Evolutionary conservation across 2,329 filamentous ascomycete species (phyloP), one percentile per base, ranked within the genome.

Genomic region (Pseudogymnoascus sp.): DNA sequence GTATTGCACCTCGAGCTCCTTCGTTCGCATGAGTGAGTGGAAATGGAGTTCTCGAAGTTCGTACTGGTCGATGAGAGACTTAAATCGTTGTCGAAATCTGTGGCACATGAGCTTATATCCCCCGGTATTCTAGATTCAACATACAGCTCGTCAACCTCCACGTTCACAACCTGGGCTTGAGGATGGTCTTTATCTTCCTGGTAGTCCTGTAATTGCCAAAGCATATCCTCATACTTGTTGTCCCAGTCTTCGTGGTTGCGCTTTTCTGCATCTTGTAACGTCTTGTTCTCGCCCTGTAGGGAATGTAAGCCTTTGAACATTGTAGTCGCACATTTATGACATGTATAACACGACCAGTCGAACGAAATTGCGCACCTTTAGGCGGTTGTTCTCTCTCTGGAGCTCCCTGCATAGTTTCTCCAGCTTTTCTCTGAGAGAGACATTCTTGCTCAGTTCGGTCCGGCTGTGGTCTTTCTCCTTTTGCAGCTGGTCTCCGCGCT

Each of bases 381-480:
- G 86, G 78, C 96, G 96, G 77, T 97, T 97, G 76, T 99, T 99
- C 73, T 99, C 95, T 71, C 93, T 90, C 65, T 96, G 95, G 63
- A 99, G 82, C 75, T 99, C 95, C 63, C 95, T 83, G 71, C 93
- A 97, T 33, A 99, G 81, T 74, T 97, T 99, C 77, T 99, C 95
- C 53, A 99, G 80, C 77, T 97, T 97, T 75, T 97, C 93, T 75
- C 96, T 97, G 73, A 97, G 85, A 1, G 88, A 89, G 19, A 90
- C 87, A 21, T 93, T 93, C 77, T 96, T 96, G 77, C 86, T 93
- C 63, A 96, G 81, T 74, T 99, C 95, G 56, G 88, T 89, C 70
- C 92, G 86, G 64, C 89, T 89, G 68, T 90, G 87, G 74, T 99
- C 95, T 75, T 96, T 96, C 72, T 99, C 95, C 75, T 97, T 99